These are phyloP conservation scores for Aspergillus tubingensis DNA, from an alignment of 2,329 filamentous ascomycete genomes.

Conservation along the genomic window DNA sequence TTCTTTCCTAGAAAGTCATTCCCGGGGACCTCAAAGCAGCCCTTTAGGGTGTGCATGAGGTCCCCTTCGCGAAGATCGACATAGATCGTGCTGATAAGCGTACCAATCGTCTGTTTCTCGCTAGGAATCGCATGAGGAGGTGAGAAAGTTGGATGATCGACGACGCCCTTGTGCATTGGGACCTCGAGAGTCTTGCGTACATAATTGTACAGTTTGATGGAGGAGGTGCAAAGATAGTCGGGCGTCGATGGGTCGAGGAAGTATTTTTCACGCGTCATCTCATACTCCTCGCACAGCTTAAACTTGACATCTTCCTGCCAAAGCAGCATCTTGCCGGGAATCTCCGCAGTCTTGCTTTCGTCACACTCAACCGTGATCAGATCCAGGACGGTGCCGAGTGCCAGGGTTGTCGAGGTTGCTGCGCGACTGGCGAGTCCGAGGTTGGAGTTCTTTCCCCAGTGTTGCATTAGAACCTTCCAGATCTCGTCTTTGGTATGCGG, in stretches of 20 bases:
- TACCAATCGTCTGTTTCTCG: slow-evolving; percentile 24
- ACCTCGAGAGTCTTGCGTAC: slow-evolving; percentile 39
- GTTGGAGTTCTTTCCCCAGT: slow-evolving; percentile 17
- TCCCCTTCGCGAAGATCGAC: slow-evolving; percentile 25
- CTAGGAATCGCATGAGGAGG: neutral
- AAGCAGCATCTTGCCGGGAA: neutral
- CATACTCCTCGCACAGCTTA: slow-evolving; percentile 13
- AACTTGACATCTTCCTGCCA: slow-evolving; percentile 8
- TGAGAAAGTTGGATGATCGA: slow-evolving; percentile 30
- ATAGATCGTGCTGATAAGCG: slow-evolving; percentile 30
- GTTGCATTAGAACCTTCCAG: slow-evolving; percentile 20
- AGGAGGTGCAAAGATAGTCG: slow-evolving; percentile 33
- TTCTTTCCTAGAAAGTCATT: neutral
- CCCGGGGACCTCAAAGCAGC: neutral
- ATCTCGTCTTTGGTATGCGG: neutral
- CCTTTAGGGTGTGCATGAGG: neutral
- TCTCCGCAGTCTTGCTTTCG: neutral
- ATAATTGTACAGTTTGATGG: slow-evolving; percentile 36
- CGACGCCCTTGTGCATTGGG: slow-evolving; percentile 34
- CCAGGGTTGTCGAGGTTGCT: neutral
- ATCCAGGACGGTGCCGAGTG: slow-evolving; percentile 10
- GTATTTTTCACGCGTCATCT: slow-evolving; percentile 17
- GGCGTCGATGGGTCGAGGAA: slow-evolving; percentile 17
- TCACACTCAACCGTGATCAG: neutral
- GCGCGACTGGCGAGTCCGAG: slow-evolving; percentile 18